These are phyloP conservation scores for Schizosaccharomyces osmophilus DNA, from an alignment of 805 yeast species.

Conservation along the genomic window DNA sequence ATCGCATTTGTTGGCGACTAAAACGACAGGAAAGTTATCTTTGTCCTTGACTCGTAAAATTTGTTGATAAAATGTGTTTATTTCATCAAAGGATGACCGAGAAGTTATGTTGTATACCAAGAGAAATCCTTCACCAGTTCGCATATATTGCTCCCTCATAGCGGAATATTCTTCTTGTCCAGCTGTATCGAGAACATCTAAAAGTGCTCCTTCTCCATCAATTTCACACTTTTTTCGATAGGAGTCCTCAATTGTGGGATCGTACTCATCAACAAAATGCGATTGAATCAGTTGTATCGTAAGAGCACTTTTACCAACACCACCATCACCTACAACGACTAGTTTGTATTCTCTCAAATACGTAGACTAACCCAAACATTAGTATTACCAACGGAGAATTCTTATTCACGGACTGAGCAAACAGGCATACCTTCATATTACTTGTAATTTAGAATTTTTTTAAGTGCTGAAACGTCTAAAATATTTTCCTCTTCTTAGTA, in stretches of 20 bases:
- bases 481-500: no score
- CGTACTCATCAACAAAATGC: constrained; percentile 91
- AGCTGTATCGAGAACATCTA: constrained; percentile 89
- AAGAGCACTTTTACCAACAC: constrained; percentile 91
- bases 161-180: constrained; percentile 74
- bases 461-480: no score
- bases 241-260: constrained; percentile 75
- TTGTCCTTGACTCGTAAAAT: constrained; percentile 54
- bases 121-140: constrained; percentile 40
- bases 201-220: constrained; percentile 49
- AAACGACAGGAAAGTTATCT: constrained; percentile 48
- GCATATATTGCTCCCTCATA: constrained; percentile 60
- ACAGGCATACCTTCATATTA: neutral
- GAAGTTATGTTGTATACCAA: constrained; percentile 76
- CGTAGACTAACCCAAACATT: neutral
- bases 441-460: no score
- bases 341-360: constrained; percentile 40
- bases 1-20: constrained; percentile 66
- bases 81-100: constrained; percentile 61
- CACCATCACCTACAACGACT: constrained; percentile 96
- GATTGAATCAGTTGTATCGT: constrained; percentile 87
- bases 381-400: neutral
- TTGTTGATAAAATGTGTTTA: constrained; percentile 57
- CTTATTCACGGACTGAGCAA: neutral
- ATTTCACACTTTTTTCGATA: constrained; percentile 63